Base-by-base conservation (phyloP, 306 rosid genomes). In the Cicer chorassanicum region DNA sequence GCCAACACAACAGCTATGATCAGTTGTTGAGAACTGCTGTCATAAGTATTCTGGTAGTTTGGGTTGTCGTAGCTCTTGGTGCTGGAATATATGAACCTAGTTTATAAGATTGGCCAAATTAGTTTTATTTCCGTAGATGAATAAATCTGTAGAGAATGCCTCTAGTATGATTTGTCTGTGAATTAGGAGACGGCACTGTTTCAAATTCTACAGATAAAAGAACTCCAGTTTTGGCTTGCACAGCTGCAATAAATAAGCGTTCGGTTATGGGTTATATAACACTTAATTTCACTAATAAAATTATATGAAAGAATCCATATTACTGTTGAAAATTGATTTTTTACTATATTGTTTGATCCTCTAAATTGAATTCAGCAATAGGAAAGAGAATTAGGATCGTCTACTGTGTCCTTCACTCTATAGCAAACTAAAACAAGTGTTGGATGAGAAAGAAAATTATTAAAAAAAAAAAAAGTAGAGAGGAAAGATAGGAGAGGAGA, bases 21-120 rank as follows among this genome's bases (percentile, higher is more conserved):
- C 89, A 82, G 74, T 42, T 83, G 62, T 53, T 87, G 82, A 90
- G 89, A 81, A 89, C 90, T 76, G 95, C 89, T 29, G 83, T 89
- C 10, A 70, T 93, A 78, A 84, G 90, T 78, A 13, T 90, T 57
- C 83, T 90, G 24, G 82, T 87, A 77, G 38, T 93, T 21, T 89
- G 93, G 90, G 84, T 89, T 81, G 81, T 88, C 50, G 19, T 90
- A 15, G 95, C 91, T 29, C 78, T 93, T 78, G 74, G 89, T 82
- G 85, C 83, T 75, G 89, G 88, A 79, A 65, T 85, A 1, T 78
- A 61, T 40, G 84, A 85, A 70, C 88, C 89, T 21, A 82, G 68
- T 84, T 62, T 68, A 69, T 61, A 54, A 57, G 69, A 44, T 63
- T 42, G 72, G 44, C 60, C 78, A 68, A 57, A 21, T 75, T 70